These are phyloP conservation scores for Bipolaris gigantea DNA, from an alignment of 2,329 filamentous ascomycete species.

Conservation along the genomic window DNA sequence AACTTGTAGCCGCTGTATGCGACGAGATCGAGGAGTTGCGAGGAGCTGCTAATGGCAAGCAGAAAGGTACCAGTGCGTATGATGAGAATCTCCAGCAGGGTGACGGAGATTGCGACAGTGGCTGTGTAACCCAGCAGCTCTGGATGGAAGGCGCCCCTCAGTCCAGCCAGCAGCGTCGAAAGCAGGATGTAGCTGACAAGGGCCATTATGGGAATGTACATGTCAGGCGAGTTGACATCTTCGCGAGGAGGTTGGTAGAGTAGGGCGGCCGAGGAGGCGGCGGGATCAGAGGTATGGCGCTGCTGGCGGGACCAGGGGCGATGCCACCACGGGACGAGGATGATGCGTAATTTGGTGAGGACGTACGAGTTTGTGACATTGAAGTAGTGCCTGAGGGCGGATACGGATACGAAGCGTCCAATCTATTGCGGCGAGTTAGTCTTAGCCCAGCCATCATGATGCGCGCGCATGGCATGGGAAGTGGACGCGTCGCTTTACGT, in stretches of 20 bases:
- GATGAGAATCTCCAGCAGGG: conserved; percentile 84
- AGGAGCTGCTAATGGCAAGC: conserved; percentile 89
- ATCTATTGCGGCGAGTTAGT: conserved; percentile 52
- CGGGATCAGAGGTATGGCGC: conserved; percentile 53
- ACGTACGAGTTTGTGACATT: conserved; percentile 98
- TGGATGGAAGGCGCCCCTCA: conserved; percentile 89
- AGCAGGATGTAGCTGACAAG: conserved; percentile 96
- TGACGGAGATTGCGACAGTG: conserved; percentile 78
- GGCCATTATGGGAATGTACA: conserved; percentile 99
- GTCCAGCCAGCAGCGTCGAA: conserved; percentile 84
- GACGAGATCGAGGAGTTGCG: conserved; percentile 87
- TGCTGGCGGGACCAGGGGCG: conserved; percentile 96
- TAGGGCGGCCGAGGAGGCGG: conserved; percentile 11
- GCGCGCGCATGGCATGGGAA: too few species aligned
- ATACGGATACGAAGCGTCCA: conserved; percentile 85
- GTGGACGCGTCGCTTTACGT: background rate
- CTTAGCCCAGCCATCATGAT: too few species aligned
- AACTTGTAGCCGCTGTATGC: conserved; percentile 99
- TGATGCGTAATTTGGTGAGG: conserved; percentile 86
- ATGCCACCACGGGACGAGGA: conserved; percentile 96
- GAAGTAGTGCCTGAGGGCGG: conserved; percentile 97
- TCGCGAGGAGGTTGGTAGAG: conserved; percentile 85
- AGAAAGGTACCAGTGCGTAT: conserved; percentile 93
- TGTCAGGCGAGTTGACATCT: conserved; percentile 96
- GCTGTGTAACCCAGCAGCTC: conserved; percentile 90